These are phyloP conservation scores for Magnusiomyces paraingens DNA, from an alignment of 1,139 yeast species.

Conservation along the genomic window DNA sequence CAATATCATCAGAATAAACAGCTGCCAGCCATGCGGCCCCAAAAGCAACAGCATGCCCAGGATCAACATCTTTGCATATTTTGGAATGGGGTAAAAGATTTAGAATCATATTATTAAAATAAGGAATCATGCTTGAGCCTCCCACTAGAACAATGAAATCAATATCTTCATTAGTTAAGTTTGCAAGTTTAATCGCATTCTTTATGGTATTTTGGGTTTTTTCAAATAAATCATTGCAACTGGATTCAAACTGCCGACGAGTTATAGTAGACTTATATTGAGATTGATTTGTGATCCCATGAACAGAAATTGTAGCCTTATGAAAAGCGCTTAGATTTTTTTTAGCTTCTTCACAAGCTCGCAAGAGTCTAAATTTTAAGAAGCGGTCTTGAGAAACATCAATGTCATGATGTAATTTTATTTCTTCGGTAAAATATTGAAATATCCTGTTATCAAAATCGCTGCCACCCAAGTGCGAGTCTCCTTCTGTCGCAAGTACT, in stretches of 20 bases:
- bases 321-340: background rate
- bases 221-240: background rate
- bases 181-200: background rate
- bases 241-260: background rate
- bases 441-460: background rate
- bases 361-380: background rate
- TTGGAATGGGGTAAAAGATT: background rate
- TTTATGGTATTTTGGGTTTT: background rate
- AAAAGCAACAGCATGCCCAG: background rate
- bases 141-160: background rate
- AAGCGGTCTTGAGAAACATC: background rate
- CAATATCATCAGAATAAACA: no score
- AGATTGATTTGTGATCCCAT: no score
- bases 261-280: background rate
- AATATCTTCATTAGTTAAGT: background rate
- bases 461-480: background rate
- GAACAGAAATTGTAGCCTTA: background rate
- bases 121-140: background rate
- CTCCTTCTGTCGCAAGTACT: background rate
- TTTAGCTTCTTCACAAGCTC: background rate
- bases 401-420: background rate
- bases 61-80: background rate
- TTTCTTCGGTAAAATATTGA: background rate
- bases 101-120: background rate
- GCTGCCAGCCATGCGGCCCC: background rate